Conservation (phyloP, 1,284 basidiomycete genomes). For the Sporisorium scitamineum region DNA sequence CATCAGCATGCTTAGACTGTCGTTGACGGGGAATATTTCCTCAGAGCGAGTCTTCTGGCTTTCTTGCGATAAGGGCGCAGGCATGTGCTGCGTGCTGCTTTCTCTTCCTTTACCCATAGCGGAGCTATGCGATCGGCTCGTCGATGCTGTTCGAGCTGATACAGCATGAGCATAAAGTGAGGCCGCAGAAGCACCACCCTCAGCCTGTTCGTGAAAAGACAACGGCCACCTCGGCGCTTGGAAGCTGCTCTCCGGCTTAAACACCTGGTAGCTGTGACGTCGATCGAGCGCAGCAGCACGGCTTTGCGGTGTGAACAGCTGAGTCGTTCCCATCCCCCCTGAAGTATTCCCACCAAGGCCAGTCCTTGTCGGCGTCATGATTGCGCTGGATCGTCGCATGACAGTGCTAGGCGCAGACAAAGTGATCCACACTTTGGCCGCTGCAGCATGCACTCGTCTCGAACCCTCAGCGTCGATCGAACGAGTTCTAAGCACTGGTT, state of each 20-base stretch:
- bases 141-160: too few relatives aligned
- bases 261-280: constrained; percentile 1
- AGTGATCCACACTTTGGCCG: constrained; percentile 32
- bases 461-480: neutral
- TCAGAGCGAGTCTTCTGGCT: neutral
- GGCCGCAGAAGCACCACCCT: neutral
- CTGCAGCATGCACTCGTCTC: neutral
- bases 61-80: neutral
- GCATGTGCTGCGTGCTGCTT: neutral
- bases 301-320: neutral
- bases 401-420: neutral
- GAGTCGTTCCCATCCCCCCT: neutral
- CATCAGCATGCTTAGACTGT: constrained; percentile 11
- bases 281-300: neutral
- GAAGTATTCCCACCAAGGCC: neutral
- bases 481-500: constrained; percentile 19
- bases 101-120: neutral
- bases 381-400: neutral
- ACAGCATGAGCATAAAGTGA: too few relatives aligned
- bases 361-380: neutral
- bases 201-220: neutral
- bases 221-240: neutral
- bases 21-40: neutral
- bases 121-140: neutral
- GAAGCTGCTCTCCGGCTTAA: neutral